Conservation (phyloP, 495 filamentous ascomycete genomes). For the Lichina pygmaea region DNA sequence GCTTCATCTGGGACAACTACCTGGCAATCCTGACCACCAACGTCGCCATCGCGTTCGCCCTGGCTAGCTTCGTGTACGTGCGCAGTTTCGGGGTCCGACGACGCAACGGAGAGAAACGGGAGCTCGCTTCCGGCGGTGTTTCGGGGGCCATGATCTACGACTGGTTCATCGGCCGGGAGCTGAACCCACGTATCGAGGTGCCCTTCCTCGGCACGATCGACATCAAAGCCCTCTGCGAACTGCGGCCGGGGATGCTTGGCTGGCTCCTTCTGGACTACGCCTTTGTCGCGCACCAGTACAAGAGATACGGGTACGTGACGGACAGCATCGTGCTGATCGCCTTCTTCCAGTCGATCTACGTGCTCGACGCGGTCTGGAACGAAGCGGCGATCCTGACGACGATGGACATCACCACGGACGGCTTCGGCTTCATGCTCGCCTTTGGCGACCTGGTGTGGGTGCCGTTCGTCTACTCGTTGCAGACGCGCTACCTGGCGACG, state of each 20-base stretch:
- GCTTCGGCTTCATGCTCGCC: constrained; percentile 89
- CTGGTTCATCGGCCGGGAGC: constrained; percentile 90
- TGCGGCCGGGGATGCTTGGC: constrained; percentile 71
- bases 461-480: constrained; percentile 68
- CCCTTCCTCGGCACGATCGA: constrained; percentile 65
- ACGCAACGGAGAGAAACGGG: constrained; percentile 36
- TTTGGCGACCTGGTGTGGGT: constrained; percentile 91
- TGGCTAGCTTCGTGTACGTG: constrained; percentile 54
- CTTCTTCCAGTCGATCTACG: constrained; percentile 55
- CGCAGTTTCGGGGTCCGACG: constrained; percentile 56
- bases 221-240: constrained; percentile 73
- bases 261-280: constrained; percentile 75
- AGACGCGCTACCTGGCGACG: constrained; percentile 64
- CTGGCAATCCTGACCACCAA: constrained; percentile 62
- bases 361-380: constrained; percentile 69
- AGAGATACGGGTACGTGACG: constrained; percentile 51
- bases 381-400: constrained; percentile 82
- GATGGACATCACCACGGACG: constrained; percentile 86
- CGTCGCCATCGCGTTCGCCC: constrained; percentile 37
- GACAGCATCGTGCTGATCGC: constrained; percentile 72
- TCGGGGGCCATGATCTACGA: constrained; percentile 79
- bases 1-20: constrained; percentile 79
- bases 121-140: constrained; percentile 57
- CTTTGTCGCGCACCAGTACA: constrained; percentile 72
- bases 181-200: constrained; percentile 67